These are phyloP conservation scores for Colletotrichum salicis DNA, from an alignment of 2,329 filamentous ascomycete genomes.

Conservation along the genomic window DNA sequence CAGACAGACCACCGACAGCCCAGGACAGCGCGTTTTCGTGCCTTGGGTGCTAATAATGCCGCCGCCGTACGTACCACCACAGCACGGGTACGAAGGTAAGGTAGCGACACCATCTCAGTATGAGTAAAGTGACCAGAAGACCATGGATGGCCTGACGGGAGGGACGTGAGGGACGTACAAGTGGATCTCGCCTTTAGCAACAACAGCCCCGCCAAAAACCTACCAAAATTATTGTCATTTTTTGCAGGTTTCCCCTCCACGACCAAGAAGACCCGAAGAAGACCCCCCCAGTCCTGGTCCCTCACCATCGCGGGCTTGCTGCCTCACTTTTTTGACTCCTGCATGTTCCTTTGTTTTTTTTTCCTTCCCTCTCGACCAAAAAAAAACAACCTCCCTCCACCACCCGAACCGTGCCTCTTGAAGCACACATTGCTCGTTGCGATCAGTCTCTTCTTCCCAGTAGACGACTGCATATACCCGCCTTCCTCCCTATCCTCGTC, in stretches of 20 bases:
- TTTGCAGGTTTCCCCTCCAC: conserved; percentile 33
- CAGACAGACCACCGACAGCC: too few relatives aligned
- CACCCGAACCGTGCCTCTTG: background rate
- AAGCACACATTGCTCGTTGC: conserved; percentile 18
- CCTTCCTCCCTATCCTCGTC: conserved; percentile 15
- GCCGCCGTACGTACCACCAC: background rate
- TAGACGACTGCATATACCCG: conserved; percentile 21
- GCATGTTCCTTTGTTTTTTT: conserved; percentile 26
- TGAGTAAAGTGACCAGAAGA: too few relatives aligned
- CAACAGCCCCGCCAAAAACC: conserved; percentile 33
- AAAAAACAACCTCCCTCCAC: background rate
- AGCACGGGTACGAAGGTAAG: background rate
- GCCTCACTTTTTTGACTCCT: conserved; percentile 29
- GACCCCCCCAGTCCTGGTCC: conserved; percentile 7
- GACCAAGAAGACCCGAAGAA: conserved; percentile 9
- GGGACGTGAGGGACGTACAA: background rate
- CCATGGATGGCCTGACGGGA: too few relatives aligned
- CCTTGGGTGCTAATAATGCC: too few relatives aligned
- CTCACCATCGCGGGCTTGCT: conserved; percentile 32
- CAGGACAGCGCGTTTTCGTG: background rate
- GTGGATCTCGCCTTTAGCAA: background rate
- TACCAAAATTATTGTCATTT: conserved; percentile 35
- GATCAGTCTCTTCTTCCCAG: conserved; percentile 10
- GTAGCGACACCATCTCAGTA: too few relatives aligned
- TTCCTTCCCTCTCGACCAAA: background rate